phyloP scores from a whole-genome alignment of 352 stramenopile genomes.

The Phytophthora capsici region DNA sequence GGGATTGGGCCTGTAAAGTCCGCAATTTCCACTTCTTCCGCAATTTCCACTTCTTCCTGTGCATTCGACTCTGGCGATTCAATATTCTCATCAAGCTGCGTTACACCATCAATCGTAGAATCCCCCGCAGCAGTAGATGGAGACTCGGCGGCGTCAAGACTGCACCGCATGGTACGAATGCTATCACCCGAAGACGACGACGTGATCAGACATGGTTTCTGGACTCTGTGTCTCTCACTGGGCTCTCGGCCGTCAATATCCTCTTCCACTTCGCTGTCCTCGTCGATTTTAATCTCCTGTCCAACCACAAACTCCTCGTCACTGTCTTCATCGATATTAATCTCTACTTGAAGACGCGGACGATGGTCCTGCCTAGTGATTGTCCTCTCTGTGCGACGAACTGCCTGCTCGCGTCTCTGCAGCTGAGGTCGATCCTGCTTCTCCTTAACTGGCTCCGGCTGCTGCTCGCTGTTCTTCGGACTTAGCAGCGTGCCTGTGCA shows the following conservation, averaged over 20 bases:
- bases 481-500: neutral
- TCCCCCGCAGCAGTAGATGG: constrained; percentile 1
- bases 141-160: constrained; percentile 36
- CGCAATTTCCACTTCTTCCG: constrained; percentile 13
- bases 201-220: constrained; percentile 15
- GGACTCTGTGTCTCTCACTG: constrained; percentile 17
- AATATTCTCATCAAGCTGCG: constrained; percentile 21
- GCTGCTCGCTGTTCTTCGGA: neutral
- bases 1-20: constrained; percentile 10
- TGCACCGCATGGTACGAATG: constrained; percentile 43
- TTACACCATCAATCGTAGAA: constrained; percentile 23
- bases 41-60: constrained; percentile 11
- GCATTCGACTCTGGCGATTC: constrained; percentile 10
- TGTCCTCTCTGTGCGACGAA: neutral
- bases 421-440: constrained; percentile 2
- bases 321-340: constrained; percentile 30
- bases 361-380: constrained; percentile 5
- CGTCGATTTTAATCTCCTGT: constrained; percentile 30
- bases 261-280: constrained; percentile 25
- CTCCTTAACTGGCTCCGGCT: neutral
- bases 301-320: constrained; percentile 22
- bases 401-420: constrained; percentile 4
- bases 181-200: constrained; percentile 37
- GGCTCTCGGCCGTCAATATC: constrained; percentile 39
- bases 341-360: constrained; percentile 8